Base-by-base conservation (phyloP, 2,329 filamentous ascomycete species). In the Aspergillus aculeatus region DNA sequence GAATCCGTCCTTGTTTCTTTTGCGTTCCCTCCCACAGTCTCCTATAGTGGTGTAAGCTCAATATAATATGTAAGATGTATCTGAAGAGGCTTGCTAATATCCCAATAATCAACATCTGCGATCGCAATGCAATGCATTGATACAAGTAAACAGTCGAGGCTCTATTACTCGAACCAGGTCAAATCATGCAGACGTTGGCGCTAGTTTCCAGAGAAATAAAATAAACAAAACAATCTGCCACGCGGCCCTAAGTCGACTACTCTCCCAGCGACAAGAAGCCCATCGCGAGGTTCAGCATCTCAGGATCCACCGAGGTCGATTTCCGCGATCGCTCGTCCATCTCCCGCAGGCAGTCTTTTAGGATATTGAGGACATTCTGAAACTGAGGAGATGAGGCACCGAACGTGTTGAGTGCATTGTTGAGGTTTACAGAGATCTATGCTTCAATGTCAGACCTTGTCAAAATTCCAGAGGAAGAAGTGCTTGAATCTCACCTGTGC, bases 351-450 rank as follows among this genome's bases (percentile, higher is more conserved):
- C 66, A 72, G 16, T 72, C 66, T 47, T 71, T 73, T 12, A 78
- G 65, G 9, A 74, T 76, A 10, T 68, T 67, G 14, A 77, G 62
- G 19, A 80, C 70, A 2, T 68, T 67, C 29, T 72, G 70, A 54
- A 77, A 77, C 58, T 78, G 75, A 14, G 57, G 64, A 6, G 75
- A 78, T 2, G 68, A 69, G 12, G 73, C 49, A 6, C 76, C 76
- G 59, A 77, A 78, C 5, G 76, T 77, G 32, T 70, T 66, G 4
- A 75, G 67, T 3, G 74, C 77, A 52, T 78, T 80, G 41, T 70
- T 69, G 21, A 78, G 75, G 54, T 76, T 81, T 57, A 68, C 73
- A n/a, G 77, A 73, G 52, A 78, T 73, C 76, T 78, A 24, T 19
- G 21, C 12, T 11, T 29, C 32, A n/a, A 41, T 56, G 21, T 50